Percentiles rank a stretch among this genome's conserved stretches.
Evolutionary conservation across 2,329 filamentous ascomycete genomes (phyloP).

Genomic region (Fusarium drepaniforme): DNA sequence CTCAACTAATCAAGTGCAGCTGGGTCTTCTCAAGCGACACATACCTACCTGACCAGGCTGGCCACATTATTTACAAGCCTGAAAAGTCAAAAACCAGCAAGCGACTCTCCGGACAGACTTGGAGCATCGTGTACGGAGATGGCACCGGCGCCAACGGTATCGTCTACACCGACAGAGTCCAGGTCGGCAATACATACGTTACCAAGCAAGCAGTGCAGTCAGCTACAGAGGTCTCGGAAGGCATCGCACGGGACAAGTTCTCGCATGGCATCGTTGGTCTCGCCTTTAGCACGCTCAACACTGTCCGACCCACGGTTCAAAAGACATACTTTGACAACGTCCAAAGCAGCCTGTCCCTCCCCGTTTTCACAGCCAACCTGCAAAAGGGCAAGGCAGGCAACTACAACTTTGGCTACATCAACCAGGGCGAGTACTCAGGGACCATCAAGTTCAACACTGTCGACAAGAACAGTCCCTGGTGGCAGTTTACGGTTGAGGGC

Average conservation of each 20-base stretch:
- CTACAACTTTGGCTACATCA: slow-evolving; percentile 63
- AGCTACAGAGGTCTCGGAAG: slow-evolving; percentile 67
- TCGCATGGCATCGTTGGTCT: slow-evolving; percentile 53
- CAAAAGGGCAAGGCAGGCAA: slow-evolving; percentile 48
- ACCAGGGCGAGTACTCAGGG: slow-evolving; percentile 68
- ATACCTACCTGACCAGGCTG: slow-evolving; percentile 56
- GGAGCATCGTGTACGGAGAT: slow-evolving; percentile 75
- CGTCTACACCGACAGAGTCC: slow-evolving; percentile 75
- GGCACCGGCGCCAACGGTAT: slow-evolving; percentile 71
- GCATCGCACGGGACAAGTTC: slow-evolving; percentile 51
- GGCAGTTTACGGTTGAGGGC: slow-evolving; percentile 69
- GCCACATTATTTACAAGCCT: slow-evolving; percentile 70
- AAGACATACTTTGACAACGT: slow-evolving; percentile 54
- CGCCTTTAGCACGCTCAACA: slow-evolving; percentile 49
- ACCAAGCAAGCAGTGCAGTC: slow-evolving; percentile 74
- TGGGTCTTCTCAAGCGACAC: slow-evolving; percentile 77
- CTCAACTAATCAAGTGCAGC: slow-evolving; percentile 53
- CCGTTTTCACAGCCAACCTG: slow-evolving; percentile 54
- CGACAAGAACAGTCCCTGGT: slow-evolving; percentile 67
- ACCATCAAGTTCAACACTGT: slow-evolving; percentile 67
- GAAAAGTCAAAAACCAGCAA: slow-evolving; percentile 56
- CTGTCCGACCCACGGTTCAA: slow-evolving; percentile 47
- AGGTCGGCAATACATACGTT: slow-evolving; percentile 70
- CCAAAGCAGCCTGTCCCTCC: slow-evolving; percentile 41
- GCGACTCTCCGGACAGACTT: slow-evolving; percentile 57